These are phyloP conservation scores for Epichloe uncinata DNA, from an alignment of 2,329 filamentous ascomycete species.

Conservation along the genomic window DNA sequence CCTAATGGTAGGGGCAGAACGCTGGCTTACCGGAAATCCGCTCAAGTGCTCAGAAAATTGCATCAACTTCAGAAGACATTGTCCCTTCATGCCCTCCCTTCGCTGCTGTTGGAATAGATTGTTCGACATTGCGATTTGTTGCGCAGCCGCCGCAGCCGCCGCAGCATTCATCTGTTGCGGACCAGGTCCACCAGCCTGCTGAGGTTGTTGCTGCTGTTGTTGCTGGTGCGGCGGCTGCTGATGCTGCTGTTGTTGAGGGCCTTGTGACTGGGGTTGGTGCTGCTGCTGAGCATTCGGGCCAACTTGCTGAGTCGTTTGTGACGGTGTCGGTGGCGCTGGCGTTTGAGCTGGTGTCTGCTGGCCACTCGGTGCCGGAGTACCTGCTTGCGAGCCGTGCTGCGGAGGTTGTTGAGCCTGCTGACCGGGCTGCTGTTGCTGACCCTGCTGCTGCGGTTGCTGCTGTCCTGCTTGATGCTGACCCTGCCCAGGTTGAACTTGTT, in stretches of 20 bases:
- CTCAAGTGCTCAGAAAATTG: constrained; percentile 51
- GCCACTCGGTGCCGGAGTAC: constrained; percentile 6
- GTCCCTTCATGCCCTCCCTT: constrained; percentile 38
- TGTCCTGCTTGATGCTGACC: constrained; percentile 18
- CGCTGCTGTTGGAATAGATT: constrained; percentile 32
- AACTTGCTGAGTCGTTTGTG: constrained; percentile 5
- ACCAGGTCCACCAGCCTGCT: constrained; percentile 5
- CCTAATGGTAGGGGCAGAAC: neutral
- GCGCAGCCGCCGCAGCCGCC: constrained; percentile 13
- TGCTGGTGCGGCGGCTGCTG: constrained; percentile 7
- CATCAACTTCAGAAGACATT: constrained; percentile 45
- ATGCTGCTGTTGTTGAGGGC: constrained; percentile 6
- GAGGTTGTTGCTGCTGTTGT: constrained; percentile 16
- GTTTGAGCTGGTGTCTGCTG: constrained; percentile 29
- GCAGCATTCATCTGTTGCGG: constrained; percentile 19
- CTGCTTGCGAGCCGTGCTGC: constrained; percentile 6
- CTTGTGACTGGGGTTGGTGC: constrained; percentile 10
- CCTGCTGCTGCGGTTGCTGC: constrained; percentile 30
- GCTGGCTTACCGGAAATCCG: constrained; percentile 36
- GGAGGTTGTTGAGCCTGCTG: constrained; percentile 32
- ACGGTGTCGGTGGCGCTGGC: constrained; percentile 19
- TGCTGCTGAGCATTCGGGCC: constrained; percentile 22
- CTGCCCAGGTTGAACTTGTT: constrained; percentile 13
- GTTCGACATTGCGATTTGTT: constrained; percentile 23
- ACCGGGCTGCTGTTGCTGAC: constrained; percentile 29